Percentiles rank a stretch among this genome's conserved stretches.
Conservation (phyloP, 1,284 basidiomycete genomes). For the Cryptococcus sp. region DNA sequence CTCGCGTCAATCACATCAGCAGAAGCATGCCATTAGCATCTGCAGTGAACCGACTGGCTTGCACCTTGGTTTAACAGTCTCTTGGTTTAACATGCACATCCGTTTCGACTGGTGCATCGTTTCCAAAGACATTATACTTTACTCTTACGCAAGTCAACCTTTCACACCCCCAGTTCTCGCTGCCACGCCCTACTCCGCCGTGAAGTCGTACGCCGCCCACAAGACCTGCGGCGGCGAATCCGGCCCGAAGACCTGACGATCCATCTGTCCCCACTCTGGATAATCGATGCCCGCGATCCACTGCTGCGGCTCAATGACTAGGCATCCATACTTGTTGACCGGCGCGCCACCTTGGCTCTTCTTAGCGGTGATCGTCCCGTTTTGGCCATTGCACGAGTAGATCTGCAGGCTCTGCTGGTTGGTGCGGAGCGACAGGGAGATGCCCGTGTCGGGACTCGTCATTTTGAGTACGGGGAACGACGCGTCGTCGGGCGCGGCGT, state of each 20-base stretch:
- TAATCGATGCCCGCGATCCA: slow-evolving; percentile 39
- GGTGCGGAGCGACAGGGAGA: slow-evolving; percentile 33
- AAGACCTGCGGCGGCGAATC: slow-evolving; percentile 25
- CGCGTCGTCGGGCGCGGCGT: slow-evolving; percentile 4
- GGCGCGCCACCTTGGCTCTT: slow-evolving; percentile 18
- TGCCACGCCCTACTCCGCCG: slow-evolving; percentile 1
- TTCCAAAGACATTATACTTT: too few relatives aligned
- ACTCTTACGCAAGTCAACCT: too few relatives aligned
- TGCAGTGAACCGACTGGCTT: too few relatives aligned
- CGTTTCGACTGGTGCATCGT: too few relatives aligned
- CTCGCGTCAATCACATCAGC: too few relatives aligned
- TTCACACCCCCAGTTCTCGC: slow-evolving; percentile 17
- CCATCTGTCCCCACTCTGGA: slow-evolving; percentile 34
- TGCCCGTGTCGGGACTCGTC: slow-evolving; percentile 27
- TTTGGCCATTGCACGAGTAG: slow-evolving; percentile 27
- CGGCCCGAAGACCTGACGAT: slow-evolving; percentile 31
- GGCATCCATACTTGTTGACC: slow-evolving; percentile 33
- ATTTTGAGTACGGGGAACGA: slow-evolving; percentile 15
- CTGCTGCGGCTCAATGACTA: slow-evolving; percentile 44
- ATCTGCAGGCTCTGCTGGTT: slow-evolving; percentile 39
- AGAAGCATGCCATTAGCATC: too few relatives aligned
- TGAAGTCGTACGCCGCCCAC: slow-evolving; percentile 33
- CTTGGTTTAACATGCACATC: too few relatives aligned
- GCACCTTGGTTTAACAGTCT: too few relatives aligned
- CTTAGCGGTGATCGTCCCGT: slow-evolving; percentile 24